Conservation (phyloP, 306 rosid species). For the Parietaria judaica region DNA sequence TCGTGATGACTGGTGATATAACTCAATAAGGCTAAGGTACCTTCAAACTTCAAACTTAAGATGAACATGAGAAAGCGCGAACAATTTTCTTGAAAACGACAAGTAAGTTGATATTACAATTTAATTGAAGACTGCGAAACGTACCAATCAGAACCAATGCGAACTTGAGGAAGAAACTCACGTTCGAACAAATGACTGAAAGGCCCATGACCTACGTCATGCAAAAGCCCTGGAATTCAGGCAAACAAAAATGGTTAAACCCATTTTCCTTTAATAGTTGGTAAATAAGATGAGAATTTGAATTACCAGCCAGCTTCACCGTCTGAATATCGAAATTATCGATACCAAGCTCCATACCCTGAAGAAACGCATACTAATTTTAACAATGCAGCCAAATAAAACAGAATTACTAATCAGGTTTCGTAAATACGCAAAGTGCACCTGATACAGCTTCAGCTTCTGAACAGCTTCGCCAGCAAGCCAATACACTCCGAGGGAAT, state of each 20-base stretch:
- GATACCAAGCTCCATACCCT: conserved; percentile 84
- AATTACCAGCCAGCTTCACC: conserved; percentile 82
- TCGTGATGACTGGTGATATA: neutral
- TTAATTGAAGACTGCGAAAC: neutral
- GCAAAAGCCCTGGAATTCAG: conserved; percentile 66
- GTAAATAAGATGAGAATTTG: conserved; percentile 4
- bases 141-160: conserved; percentile 54
- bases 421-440: conserved; percentile 19
- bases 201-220: conserved; percentile 97
- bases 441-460: conserved; percentile 60
- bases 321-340: conserved; percentile 75
- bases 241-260: conserved; percentile 6
- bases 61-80: neutral
- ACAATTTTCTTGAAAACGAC: neutral
- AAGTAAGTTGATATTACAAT: neutral
- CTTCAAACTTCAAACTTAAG: neutral
- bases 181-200: conserved; percentile 95
- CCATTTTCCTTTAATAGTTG: neutral
- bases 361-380: conserved; percentile 24
- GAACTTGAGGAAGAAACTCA: conserved; percentile 67
- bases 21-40: conserved; percentile 8
- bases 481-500: conserved; percentile 94
- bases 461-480: conserved; percentile 77
- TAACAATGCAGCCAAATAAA: conserved; percentile 1
- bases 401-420: conserved; percentile 3